Base-by-base conservation (phyloP, 306 rosid genomes). In the Cucumis cinereus region DNA sequence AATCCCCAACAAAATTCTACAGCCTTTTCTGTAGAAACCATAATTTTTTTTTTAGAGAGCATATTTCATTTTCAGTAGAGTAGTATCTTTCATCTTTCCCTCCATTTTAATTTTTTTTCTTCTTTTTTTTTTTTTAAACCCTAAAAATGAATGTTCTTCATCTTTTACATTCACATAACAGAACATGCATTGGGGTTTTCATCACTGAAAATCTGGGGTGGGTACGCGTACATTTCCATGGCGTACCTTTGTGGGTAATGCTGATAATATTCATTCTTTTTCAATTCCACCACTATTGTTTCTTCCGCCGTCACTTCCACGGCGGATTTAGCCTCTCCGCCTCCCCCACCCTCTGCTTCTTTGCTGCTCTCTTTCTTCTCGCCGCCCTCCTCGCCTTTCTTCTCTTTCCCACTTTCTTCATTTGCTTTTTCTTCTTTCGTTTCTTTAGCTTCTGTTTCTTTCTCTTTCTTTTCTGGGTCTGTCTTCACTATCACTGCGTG, bases 121-220 rank as follows among this genome's bases (percentile, higher is more conserved):
- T 41, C 12, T 45, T 45, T 47, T 55, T 56, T 36, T 8, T 36
- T 16, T 3, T 30, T 20, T 22, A 33, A 15, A 28, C 77, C 41
- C 15, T 16, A 3, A 6, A 36, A 36, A 10, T 38, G 14, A 43
- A 38, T 45, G 52, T 19, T 36, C 28, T 40, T 41, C 28, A 38
- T 36, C 30, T 20, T 40, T 22, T 6, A 13, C 38, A 47, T 49
- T 77, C 74, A 86, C 89, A 86, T 86, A 2, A 86, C 83, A 80
- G 79, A 83, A 36, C 98, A 91, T 0, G 98, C 96, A 77, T 93
- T 91, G 14, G 98, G 98, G 69, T 93, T 91, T 82, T 93, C 98
- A 79, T 91, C 97, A n/a, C 98, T 93, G 90, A 93, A 93, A 82
- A 90, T 86, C 88, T 93, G 97, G 0, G 96, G 97, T 0, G 96